A percentile compares a stretch with the other conserved stretches of the same genome.
Evolutionary conservation across 805 yeast species (phyloP).

Genomic region (Candida adriatica): DNA sequence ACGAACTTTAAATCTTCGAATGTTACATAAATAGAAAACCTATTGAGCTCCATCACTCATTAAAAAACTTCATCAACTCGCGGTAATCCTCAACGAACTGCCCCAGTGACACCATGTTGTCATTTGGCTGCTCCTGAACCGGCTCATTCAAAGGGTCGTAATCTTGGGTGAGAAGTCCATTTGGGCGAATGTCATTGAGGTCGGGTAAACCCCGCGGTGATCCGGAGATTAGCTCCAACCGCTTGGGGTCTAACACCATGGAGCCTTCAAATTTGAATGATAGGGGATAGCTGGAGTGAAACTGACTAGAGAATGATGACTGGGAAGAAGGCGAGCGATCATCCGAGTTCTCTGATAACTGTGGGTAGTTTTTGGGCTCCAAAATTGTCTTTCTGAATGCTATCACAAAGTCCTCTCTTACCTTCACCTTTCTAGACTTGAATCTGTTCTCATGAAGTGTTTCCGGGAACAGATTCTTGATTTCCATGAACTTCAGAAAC

Average conservation of each 20-base stretch:
- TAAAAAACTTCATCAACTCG: constrained; percentile 12
- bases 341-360: constrained; percentile 2
- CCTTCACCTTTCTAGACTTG: constrained; percentile 15
- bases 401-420: constrained; percentile 13
- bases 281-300: constrained; percentile 12
- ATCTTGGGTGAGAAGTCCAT: constrained; percentile 14
- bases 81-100: constrained; percentile 16
- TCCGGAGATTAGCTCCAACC: not conserved
- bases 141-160: constrained; percentile 13
- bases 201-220: not conserved
- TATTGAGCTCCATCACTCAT: not conserved
- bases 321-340: constrained; percentile 1
- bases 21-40: not conserved
- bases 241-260: constrained; percentile 1
- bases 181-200: constrained; percentile 1
- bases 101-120: constrained; percentile 2
- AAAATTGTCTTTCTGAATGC: constrained; percentile 12
- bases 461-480: constrained; percentile 17
- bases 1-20: constrained; percentile 5
- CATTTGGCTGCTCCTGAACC: constrained; percentile 2
- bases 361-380: constrained; percentile 18
- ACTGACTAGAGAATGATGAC: constrained; percentile 10
- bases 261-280: constrained; percentile 6
- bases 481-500: constrained; percentile 18
- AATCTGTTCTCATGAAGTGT: constrained; percentile 13